Base-by-base conservation (phyloP, 2,329 filamentous ascomycete genomes). In the Alternaria sp. region DNA sequence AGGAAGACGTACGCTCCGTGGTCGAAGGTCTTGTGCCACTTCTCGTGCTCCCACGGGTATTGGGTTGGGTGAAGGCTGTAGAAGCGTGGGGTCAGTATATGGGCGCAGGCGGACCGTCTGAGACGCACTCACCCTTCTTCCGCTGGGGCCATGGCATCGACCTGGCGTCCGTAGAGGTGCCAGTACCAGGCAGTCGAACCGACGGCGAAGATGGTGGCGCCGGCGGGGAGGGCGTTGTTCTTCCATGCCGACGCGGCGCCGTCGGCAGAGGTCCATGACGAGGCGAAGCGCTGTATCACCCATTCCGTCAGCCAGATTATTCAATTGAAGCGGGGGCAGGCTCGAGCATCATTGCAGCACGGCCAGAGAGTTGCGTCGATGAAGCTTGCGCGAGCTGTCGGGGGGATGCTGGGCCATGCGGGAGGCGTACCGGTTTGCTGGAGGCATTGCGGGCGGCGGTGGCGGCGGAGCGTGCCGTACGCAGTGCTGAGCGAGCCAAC, bases 171-270 rank as follows among this genome's bases (percentile, higher is more conserved):
- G 81, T 96, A 98, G 72, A 96, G 89, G 82, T 97, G 92, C 81
- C 94, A 96, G 84, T 97, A 98, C 93, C 93, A 98, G 72, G 92
- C 93, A 75, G 94, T 88, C 70, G 94, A 94, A 74, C 93, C 93
- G 80, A 92, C 84, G 73, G 94, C 92, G 77, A 93, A 86, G 73
- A 90, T 88, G 72, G 93, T 97, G 72, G 95, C 93, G 77, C 91
- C 91, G 75, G 88, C 87, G 77, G 92, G 92, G 78, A 93, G 90
- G 74, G 93, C 85, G 82, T 94, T 97, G 80, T 95, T 85, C 81
- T 89, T 89, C 81, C 91, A 89, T 73, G 90, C 85, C 74, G 91
- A 90, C 77, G 89, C 87, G 79, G 88, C 84, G 79, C 86, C 84
- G 79, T 90, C 86, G 79, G 87, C 84, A 80, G 90, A 79, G 72